phyloP scores from a whole-genome alignment of 1,139 yeast genomes.

The Suhomyces bolitotheri region DNA sequence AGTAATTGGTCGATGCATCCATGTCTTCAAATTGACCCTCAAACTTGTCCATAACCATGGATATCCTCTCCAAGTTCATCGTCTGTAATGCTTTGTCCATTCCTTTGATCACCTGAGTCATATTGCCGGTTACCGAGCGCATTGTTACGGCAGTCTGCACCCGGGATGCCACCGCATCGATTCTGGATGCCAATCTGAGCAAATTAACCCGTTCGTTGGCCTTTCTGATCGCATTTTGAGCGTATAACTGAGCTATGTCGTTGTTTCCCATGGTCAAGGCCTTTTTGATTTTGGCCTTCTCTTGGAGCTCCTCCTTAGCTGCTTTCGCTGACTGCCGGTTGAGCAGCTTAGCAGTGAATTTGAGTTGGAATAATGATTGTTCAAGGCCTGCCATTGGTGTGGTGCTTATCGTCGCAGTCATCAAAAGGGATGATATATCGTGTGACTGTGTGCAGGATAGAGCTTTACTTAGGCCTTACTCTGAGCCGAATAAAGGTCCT shows the following conservation, averaged over 20 bases:
- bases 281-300: constrained; percentile 86
- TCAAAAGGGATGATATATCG: not conserved
- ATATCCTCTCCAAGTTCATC: constrained; percentile 90
- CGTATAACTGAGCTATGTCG: constrained; percentile 92
- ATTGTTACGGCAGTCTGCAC: constrained; percentile 98
- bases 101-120: constrained; percentile 89
- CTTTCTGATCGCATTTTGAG: constrained; percentile 94
- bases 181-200: constrained; percentile 79
- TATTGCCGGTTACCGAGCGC: constrained; percentile 91
- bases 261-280: constrained; percentile 84
- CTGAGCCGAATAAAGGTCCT: too few species aligned
- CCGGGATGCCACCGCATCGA: constrained; percentile 94
- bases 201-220: constrained; percentile 83
- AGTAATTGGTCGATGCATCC: constrained; percentile 91
- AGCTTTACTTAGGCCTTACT: too few species aligned
- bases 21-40: constrained; percentile 95
- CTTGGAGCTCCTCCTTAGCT: constrained; percentile 84
- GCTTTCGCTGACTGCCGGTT: constrained; percentile 88
- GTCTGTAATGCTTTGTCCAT: constrained; percentile 96
- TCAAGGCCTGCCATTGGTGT: constrained; percentile 46
- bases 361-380: constrained; percentile 48
- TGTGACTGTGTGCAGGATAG: too few species aligned
- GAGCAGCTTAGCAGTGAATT: constrained; percentile 92
- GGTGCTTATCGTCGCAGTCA: constrained; percentile 4
- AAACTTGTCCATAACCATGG: constrained; percentile 95